Evolutionary conservation across 2,329 filamentous ascomycete genomes (phyloP).

Genomic region (Lachnum nothofagi): DNA sequence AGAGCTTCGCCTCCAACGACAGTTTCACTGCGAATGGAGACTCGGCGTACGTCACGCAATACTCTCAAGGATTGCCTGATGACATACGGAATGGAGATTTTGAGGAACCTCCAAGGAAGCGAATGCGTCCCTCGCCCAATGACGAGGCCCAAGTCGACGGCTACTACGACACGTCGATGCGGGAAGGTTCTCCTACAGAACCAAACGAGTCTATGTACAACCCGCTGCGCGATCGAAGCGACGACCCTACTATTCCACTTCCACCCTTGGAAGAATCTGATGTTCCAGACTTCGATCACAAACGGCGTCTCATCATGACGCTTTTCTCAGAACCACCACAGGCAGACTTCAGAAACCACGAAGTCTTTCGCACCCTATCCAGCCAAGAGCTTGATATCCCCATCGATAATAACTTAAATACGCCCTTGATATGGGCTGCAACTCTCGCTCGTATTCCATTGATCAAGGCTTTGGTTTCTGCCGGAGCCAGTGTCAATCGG

Average conservation of each 20-base stretch:
- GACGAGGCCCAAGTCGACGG: conserved; percentile 39
- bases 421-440: conserved; percentile 91
- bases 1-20: conserved; percentile 67
- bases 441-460: conserved; percentile 82
- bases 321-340: conserved; percentile 72
- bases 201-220: conserved; percentile 69
- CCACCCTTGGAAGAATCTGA: conserved; percentile 59
- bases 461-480: conserved; percentile 72
- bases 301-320: conserved; percentile 74
- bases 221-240: conserved; percentile 39
- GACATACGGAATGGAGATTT: conserved; percentile 45
- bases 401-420: conserved; percentile 83
- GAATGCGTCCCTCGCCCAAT: conserved; percentile 55
- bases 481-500: conserved; percentile 80
- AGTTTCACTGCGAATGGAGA: conserved; percentile 63
- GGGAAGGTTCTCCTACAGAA: conserved; percentile 65
- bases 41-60: conserved; percentile 62
- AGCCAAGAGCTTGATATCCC: conserved; percentile 84
- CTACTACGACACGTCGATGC: conserved; percentile 53
- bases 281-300: conserved; percentile 66
- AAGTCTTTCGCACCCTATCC: conserved; percentile 69
- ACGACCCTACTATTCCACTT: conserved; percentile 55
- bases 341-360: conserved; percentile 67
- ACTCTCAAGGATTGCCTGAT: conserved; percentile 33
- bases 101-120: conserved; percentile 77